Conservation (phyloP, 306 rosid genomes). For the Cercis canadensis region DNA sequence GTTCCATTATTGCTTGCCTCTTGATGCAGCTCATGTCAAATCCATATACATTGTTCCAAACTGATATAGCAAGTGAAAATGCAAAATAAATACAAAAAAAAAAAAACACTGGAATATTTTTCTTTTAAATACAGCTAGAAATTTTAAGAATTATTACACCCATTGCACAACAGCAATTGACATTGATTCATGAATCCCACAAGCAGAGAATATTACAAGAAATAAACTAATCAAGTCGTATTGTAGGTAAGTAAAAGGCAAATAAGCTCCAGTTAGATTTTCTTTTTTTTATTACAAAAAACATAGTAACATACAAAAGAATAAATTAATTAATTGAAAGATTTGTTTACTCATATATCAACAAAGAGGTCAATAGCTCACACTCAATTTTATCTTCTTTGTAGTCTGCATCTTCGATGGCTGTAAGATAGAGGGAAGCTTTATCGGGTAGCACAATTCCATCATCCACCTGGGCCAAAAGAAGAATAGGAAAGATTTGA, state of each 20-base stretch:
- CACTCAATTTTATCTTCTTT: slow-evolving; percentile 99
- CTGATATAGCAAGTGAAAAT: slow-evolving; percentile 51
- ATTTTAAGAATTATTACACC: slow-evolving; percentile 22
- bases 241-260: background rate
- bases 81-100: background rate
- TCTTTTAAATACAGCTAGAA: background rate
- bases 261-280: background rate
- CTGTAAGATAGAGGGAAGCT: slow-evolving; percentile 82
- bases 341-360: slow-evolving; percentile 23
- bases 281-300: background rate
- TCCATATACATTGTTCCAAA: slow-evolving; percentile 96
- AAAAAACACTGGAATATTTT: background rate
- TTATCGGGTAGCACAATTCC: slow-evolving; percentile 92
- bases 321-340: background rate
- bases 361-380: slow-evolving; percentile 50
- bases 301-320: too few relatives aligned
- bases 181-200: background rate
- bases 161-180: slow-evolving; percentile 8
- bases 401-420: slow-evolving; percentile 96
- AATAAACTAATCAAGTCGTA: background rate
- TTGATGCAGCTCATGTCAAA: slow-evolving; percentile 99
- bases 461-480: slow-evolving; percentile 36
- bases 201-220: background rate
- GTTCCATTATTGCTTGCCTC: slow-evolving; percentile 96
- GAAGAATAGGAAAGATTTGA: background rate